Base-by-base conservation (phyloP, 495 filamentous ascomycete genomes). In the Penicillium alfredii region DNA sequence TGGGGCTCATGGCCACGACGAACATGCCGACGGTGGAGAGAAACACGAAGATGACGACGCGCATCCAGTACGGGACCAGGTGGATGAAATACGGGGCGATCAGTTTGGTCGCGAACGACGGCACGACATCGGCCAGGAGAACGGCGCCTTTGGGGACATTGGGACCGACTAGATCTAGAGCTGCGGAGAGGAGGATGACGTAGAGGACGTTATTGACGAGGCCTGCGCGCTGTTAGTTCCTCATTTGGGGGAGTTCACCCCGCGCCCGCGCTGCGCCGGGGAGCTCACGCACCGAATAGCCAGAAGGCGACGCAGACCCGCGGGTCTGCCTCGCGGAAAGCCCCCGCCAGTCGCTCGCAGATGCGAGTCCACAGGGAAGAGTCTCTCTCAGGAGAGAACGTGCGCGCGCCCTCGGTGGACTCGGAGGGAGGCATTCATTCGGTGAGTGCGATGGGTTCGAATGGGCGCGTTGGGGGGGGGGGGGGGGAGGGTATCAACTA, bases 171-270 rank as follows among this genome's bases (percentile, higher is more conserved):
- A 98, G 82, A 56, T 98, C 92, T 41, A 94, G 82, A 13, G 92
- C 90, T n/a, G 92, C 84, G 9, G 88, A 88, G 47, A 98, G 80
- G 58, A 98, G 86, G 57, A 98, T 83, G 20, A 98, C 89, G 58
- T 97, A 98, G 62, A 95, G 84, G 53, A 98, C 84, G 66, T 96
- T 97, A 63, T 98, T 98, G 58, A 98, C 86, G 4, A 95, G 70
- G 35, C 92, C 90, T 97, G 42, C 18, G 12, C 18, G 15, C 6
- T 7, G 9, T 15, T 17, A 9, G 16, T 25, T 13, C 17, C 16
- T 8, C 15, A 11, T 21, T 33, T 35, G 22, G 42, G n/a, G n/a
- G n/a, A n/a, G n/a, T n/a, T n/a, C n/a, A n/a, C n/a, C n/a, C n/a
- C n/a, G n/a, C n/a, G n/a, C n/a, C n/a, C n/a, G n/a, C n/a, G n/a